These are phyloP conservation scores for Podila minutissima DNA, from an alignment of 192 early-diverging fungal genomes.

Conservation along the genomic window DNA sequence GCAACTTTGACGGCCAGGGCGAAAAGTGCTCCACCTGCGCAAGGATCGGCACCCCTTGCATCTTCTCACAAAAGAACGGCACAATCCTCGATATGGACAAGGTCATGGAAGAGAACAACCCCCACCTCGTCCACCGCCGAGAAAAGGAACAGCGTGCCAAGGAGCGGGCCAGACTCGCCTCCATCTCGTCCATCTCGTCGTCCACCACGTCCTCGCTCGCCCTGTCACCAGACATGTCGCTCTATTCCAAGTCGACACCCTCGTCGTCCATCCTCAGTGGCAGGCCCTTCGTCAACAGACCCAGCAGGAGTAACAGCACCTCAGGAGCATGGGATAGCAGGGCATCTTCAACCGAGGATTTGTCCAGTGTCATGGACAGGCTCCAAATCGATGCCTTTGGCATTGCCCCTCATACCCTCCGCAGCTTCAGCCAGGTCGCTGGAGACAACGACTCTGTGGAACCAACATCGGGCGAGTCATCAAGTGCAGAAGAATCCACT, in stretches of 20 bases:
- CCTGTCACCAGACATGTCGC: neutral
- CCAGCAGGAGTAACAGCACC: constrained; percentile 32
- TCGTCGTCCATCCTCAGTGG: constrained; percentile 24
- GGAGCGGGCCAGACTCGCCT: constrained; percentile 13
- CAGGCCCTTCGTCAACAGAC: constrained; percentile 1
- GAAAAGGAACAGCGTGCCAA: constrained; percentile 32
- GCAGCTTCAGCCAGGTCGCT: constrained; percentile 38
- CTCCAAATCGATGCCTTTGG: constrained; percentile 44
- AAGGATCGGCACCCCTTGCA: constrained; percentile 32
- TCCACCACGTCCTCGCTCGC: neutral
- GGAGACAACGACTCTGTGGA: constrained; percentile 40
- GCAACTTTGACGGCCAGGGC: constrained; percentile 41
- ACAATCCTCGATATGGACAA: constrained; percentile 38
- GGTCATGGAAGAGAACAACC: constrained; percentile 45
- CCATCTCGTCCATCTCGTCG: constrained; percentile 8
- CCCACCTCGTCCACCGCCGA: constrained; percentile 29
- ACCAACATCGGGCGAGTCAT: constrained; percentile 28
- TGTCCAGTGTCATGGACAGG: constrained; percentile 39
- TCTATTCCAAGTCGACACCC: constrained; percentile 20
- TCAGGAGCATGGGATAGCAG: constrained; percentile 1
- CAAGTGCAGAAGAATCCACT: constrained; percentile 4
- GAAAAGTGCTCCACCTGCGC: constrained; percentile 47
- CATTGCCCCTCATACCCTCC: constrained; percentile 34
- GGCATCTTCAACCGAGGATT: constrained; percentile 22
- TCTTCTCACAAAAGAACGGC: constrained; percentile 47